Base-by-base conservation (phyloP, 1,139 yeast genomes). In the Pichia sp. region DNA sequence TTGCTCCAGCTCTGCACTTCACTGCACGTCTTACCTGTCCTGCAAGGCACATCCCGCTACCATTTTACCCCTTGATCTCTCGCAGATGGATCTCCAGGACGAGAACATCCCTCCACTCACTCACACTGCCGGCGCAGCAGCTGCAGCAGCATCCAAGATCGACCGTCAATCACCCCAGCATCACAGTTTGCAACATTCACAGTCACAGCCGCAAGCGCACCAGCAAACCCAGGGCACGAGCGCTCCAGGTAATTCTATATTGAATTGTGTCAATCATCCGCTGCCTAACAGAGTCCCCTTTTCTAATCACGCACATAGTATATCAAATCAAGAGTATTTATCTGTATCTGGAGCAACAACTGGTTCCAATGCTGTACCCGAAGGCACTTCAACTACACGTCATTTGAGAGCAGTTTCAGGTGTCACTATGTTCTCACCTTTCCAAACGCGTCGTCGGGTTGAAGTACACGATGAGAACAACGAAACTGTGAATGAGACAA, bases 361-460 rank as follows among this genome's bases (percentile, higher is more conserved):
- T n/a, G n/a, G n/a, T n/a, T n/a, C n/a, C n/a, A n/a, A n/a, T n/a
- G n/a, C n/a, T n/a, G n/a, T n/a, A n/a, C n/a, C n/a, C n/a, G n/a
- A n/a, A n/a, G n/a, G 17, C 32, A 20, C 36, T 11, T 28, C 18
- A 26, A 25, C 37, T 21, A 20, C 25, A 32, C n/a, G 17, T 19
- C 46, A 47, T 35, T 35, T 44, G 31, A 42, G 41, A 26, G 39
- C 38, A 40, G 28, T 35, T 17, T 37, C 43, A 20, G 46, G 47
- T 3, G 28, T 45, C 26, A 22, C 46, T 4, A 42, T 43, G 30
- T 20, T 34, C n/a, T 48, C 51, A 18, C 51, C 51, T 3, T 48
- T 47, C 21, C 32, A 30, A 18, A 30, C 15, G 33, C 21, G 32
- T 8, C 32, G 32, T n/a, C 15, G 32, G 17, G 17, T 30, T 24